phyloP scores from a whole-genome alignment of 2,329 filamentous ascomycete genomes.

The Monosporascus cannonballus region DNA sequence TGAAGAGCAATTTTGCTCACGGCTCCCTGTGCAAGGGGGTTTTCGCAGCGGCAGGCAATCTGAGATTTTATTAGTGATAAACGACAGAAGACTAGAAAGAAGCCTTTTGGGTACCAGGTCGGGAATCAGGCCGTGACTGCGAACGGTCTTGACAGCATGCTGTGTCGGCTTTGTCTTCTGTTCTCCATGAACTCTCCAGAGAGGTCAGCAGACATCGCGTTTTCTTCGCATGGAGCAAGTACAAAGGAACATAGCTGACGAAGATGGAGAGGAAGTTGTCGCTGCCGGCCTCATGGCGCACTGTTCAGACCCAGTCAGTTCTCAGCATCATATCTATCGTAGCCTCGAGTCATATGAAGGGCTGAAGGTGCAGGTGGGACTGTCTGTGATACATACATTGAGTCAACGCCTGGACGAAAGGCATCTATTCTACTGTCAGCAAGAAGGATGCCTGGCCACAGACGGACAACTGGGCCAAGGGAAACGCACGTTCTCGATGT shows the following conservation, averaged over 20 bases:
- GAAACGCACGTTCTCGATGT: constrained; percentile 15
- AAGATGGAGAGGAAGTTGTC: constrained; percentile 84
- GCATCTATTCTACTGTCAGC: constrained; percentile 79
- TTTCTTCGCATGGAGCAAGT: too few relatives aligned
- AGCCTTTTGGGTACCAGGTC: constrained; percentile 50
- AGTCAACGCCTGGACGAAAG: constrained; percentile 80
- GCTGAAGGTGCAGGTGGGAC: neutral
- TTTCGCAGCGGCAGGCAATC: constrained; percentile 91
- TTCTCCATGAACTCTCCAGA: constrained; percentile 42
- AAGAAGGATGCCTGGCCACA: neutral
- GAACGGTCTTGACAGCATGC: constrained; percentile 75
- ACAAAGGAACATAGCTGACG: constrained; percentile 72
- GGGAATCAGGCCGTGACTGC: constrained; percentile 70
- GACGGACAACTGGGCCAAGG: constrained; percentile 11
- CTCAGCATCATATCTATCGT: neutral
- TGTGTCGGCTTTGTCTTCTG: constrained; percentile 98
- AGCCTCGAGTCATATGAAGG: neutral
- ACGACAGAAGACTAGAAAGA: constrained; percentile 2
- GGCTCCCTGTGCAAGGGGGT: constrained; percentile 64
- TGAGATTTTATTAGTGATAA: constrained; percentile 26
- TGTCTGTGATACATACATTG: constrained; percentile 38
- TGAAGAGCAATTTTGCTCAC: constrained; percentile 83
- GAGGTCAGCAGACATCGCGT: too few relatives aligned
- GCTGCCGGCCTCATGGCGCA: constrained; percentile 64
- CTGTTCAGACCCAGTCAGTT: neutral